phyloP scores from a whole-genome alignment of 768 basidiomycete genomes.

The Bullera alba region DNA sequence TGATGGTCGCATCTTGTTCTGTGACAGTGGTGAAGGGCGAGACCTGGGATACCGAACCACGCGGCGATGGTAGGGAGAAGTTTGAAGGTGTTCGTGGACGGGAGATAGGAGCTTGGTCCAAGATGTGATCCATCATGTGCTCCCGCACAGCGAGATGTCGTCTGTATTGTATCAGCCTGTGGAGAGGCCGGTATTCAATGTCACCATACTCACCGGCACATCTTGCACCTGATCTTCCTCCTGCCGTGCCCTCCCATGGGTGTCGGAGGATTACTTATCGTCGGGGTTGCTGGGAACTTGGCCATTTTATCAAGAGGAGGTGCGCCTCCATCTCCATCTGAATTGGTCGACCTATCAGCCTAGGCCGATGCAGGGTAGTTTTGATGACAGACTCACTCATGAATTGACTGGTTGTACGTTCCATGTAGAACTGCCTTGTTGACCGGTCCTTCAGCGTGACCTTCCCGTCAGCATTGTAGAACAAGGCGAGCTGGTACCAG shows the following conservation, averaged over 20 bases:
- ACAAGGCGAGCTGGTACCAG: conserved; percentile 69
- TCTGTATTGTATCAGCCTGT: conserved; percentile 48
- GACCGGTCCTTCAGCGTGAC: conserved; percentile 62
- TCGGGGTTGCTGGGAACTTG: conserved; percentile 60
- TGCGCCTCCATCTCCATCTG: conserved; percentile 67
- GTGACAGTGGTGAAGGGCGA: not conserved
- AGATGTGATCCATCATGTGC: conserved; percentile 78
- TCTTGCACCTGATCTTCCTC: conserved; percentile 78
- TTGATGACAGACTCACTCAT: conserved; percentile 58
- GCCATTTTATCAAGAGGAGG: conserved; percentile 70
- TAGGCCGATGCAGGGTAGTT: not conserved
- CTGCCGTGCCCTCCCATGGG: conserved; percentile 53
- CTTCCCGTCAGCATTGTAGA: conserved; percentile 63
- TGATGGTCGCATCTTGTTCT: not conserved
- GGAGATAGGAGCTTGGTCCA: conserved; percentile 41
- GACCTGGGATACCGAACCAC: conserved; percentile 5
- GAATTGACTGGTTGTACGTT: conserved; percentile 64
- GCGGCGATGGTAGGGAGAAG: conserved; percentile 29
- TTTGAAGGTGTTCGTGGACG: conserved; percentile 40
- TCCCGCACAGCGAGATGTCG: conserved; percentile 82
- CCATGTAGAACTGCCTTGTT: conserved; percentile 76
- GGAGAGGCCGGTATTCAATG: conserved; percentile 26
- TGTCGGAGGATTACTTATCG: conserved; percentile 57
- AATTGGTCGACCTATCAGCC: not conserved
- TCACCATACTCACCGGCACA: conserved; percentile 60